Conservation (phyloP, 768 basidiomycete genomes). For the Kwoniella sp. region DNA sequence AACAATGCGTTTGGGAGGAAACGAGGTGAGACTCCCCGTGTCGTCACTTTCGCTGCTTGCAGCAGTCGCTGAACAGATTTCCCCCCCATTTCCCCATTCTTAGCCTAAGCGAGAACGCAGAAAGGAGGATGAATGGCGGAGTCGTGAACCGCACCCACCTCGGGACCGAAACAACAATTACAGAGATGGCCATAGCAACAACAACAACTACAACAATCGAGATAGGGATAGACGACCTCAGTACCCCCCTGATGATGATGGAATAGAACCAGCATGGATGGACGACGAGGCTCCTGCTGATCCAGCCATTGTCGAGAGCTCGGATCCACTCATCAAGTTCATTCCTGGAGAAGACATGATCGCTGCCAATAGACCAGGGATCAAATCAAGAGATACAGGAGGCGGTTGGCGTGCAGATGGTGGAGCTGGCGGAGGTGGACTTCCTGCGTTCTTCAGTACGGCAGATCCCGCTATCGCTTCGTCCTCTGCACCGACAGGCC, state of each 20-base stretch:
- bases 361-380: conserved; percentile 41
- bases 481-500: conserved; percentile 4
- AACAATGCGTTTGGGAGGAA: conserved; percentile 18
- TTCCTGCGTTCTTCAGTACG: conserved; percentile 26
- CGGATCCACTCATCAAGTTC: conserved; percentile 39
- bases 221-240: conserved; percentile 8
- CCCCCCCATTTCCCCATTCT: no score
- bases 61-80: no score
- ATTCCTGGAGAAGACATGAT: conserved; percentile 50
- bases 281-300: conserved; percentile 27
- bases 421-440: conserved; percentile 7
- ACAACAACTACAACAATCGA: not conserved
- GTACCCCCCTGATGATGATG: conserved; percentile 31
- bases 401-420: conserved; percentile 24
- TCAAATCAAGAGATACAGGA: conserved; percentile 31
- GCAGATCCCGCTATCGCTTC: conserved; percentile 20
- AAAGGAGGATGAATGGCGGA: conserved; percentile 23
- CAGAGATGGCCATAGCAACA: not conserved
- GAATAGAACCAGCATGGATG: conserved; percentile 47
- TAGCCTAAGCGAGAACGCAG: conserved; percentile 8
- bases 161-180: conserved; percentile 8
- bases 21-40: conserved; percentile 21
- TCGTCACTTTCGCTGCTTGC: no score
- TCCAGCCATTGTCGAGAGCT: conserved; percentile 22
- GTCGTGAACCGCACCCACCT: not conserved